Percentiles rank a stretch among this genome's conserved stretches.
These are phyloP conservation scores for Epichloe coenophiala DNA, from an alignment of 2,329 filamentous ascomycete species.

Conservation along the genomic window DNA sequence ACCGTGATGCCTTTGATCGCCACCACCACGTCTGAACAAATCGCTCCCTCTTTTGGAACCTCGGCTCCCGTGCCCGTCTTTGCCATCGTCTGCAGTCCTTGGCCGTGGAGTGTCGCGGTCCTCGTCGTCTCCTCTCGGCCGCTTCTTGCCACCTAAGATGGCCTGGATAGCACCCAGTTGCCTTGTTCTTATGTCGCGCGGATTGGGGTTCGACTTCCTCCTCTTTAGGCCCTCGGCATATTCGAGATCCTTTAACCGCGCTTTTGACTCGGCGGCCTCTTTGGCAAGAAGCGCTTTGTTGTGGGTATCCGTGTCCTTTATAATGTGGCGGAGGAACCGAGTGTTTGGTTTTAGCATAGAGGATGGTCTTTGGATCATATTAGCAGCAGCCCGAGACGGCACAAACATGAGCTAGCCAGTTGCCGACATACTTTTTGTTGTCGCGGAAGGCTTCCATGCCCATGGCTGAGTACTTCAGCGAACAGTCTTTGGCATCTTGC, in stretches of 20 bases:
- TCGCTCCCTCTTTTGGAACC: background rate
- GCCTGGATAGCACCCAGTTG: constrained; percentile 49
- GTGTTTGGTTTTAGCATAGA: constrained; percentile 81
- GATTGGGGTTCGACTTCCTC: constrained; percentile 29
- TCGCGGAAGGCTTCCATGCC: constrained; percentile 47
- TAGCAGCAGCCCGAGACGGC: background rate
- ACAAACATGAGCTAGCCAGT: background rate
- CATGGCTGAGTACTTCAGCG: constrained; percentile 59
- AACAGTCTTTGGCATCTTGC: constrained; percentile 63
- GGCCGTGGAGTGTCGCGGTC: background rate
- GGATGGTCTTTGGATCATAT: constrained; percentile 34
- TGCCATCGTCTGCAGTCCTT: constrained; percentile 11
- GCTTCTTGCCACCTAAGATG: constrained; percentile 35
- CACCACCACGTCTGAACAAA: background rate
- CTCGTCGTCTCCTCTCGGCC: constrained; percentile 7
- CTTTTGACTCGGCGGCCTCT: constrained; percentile 66
- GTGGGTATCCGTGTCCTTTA: constrained; percentile 76
- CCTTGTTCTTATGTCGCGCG: constrained; percentile 38
- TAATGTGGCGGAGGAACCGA: constrained; percentile 74
- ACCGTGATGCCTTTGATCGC: constrained; percentile 10
- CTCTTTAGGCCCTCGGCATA: constrained; percentile 30
- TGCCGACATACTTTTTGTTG: constrained; percentile 31
- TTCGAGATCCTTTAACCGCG: constrained; percentile 52
- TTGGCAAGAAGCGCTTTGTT: constrained; percentile 77
- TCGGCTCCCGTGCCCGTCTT: background rate